Base-by-base conservation (phyloP, 768 basidiomycete species). In the Tulasnella sp. region DNA sequence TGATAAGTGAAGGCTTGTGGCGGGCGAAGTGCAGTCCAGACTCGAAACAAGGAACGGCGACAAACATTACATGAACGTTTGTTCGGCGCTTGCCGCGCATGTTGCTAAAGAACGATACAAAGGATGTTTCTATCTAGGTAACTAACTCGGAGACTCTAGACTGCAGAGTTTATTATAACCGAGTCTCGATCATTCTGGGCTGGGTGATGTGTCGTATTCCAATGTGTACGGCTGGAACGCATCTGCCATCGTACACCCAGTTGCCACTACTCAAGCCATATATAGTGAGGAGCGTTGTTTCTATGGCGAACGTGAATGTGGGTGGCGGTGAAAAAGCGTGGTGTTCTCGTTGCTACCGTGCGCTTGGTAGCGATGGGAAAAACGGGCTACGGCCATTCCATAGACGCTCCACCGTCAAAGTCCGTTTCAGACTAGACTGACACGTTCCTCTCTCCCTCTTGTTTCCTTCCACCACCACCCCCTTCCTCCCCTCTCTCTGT, bases 401-500 rank as follows among this genome's bases (percentile, higher is more conserved):
- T 32, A 26, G 61, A 67, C 5, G 61, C 61, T 35, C 61, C 61
- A 67, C 61, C 61, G 61, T 18, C 61, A 67, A 67, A 67, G 61
- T 67, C 61, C 37, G 71, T 72, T 72, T 26, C n/a, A 72, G 71
- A 46, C 39, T 16, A 72, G 71, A 42, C 71, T 72, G 71, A 72
- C 71, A 72, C 71, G 71, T 72, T 72, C 71, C 71, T 46, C 61
- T 67, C 29, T 29, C 70, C 29, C 35, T 44, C 40, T 40, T 67
- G 44, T 51, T 76, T 11, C 51, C 75, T 55, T 69, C 46, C 51
- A 55, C 57, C 75, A 46, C 75, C 55, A 23, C 35, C 75, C 71
- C 74, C 77, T 77, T 80, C 77, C 40, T 78, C 71, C 74, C 76
- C 77, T 48, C 80, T 81, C 77, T 77, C 75, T 80, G 75, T 80